A percentile compares a stretch with the other conserved stretches of the same genome.
Evolutionary conservation across 495 filamentous ascomycete species (phyloP).

Genomic region (Daldinia caldariorum): DNA sequence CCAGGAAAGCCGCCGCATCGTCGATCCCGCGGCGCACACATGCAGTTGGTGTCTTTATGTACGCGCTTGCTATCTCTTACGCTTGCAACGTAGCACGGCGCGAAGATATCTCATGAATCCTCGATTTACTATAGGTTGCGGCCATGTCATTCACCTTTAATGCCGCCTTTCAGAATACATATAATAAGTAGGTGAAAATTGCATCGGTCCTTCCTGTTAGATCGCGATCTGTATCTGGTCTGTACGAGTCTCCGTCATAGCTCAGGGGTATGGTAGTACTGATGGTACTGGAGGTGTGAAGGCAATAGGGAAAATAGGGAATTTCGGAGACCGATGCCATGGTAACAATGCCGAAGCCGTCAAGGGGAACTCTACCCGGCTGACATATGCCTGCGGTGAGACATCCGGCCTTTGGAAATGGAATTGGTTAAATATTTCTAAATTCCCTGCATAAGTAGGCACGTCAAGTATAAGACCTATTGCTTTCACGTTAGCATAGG

Average conservation of each 20-base stretch:
- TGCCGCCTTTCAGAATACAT: neutral
- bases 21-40: conserved; percentile 23
- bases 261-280: neutral
- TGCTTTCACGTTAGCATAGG: neutral
- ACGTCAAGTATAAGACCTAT: neutral
- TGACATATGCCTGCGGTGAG: neutral
- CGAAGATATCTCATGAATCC: neutral
- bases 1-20: neutral
- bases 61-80: neutral
- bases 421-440: neutral
- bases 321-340: neutral
- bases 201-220: neutral
- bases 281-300: neutral
- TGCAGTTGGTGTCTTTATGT: neutral
- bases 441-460: too few relatives aligned
- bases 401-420: neutral
- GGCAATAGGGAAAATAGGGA: too few relatives aligned
- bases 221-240: neutral
- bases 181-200: neutral
- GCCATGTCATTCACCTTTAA: neutral
- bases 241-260: neutral
- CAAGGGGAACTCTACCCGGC: neutral
- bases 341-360: neutral
- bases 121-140: neutral
- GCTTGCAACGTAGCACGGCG: conserved; percentile 27